A percentile compares a stretch with the other conserved stretches of the same genome.
phyloP scores from a whole-genome alignment of 306 rosid genomes.

The Lotus japonicus region DNA sequence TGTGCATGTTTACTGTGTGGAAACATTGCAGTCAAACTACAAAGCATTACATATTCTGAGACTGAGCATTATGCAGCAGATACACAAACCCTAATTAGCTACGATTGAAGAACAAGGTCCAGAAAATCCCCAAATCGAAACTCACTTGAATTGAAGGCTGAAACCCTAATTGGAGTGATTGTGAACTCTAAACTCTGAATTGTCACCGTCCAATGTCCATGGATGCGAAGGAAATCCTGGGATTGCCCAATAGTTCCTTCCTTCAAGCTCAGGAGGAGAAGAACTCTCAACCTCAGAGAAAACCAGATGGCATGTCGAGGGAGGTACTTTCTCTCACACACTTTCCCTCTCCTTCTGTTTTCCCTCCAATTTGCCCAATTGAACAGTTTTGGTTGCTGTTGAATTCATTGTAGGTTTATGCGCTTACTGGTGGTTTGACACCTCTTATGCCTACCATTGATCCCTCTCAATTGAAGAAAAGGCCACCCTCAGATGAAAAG shows the following conservation, averaged over 20 bases:
- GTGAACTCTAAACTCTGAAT: not conserved
- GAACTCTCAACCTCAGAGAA: slow-evolving; percentile 74
- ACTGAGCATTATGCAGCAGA: no score
- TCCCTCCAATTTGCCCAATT: not conserved
- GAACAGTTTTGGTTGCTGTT: not conserved
- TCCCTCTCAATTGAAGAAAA: slow-evolving; percentile 57
- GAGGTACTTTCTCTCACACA: slow-evolving; percentile 42
- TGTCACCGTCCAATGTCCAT: not conserved
- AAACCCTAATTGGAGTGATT: not conserved
- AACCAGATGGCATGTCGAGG: slow-evolving; percentile 86
- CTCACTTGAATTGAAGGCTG: not conserved
- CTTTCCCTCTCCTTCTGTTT: not conserved
- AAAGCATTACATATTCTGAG: no score
- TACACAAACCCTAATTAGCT: no score
- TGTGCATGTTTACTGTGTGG: no score
- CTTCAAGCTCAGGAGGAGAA: slow-evolving; percentile 66
- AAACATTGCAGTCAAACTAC: no score
- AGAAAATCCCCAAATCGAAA: not conserved
- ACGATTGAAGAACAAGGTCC: not conserved
- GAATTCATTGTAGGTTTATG: slow-evolving; percentile 55
- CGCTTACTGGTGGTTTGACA: slow-evolving; percentile 86
- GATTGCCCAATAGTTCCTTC: slow-evolving; percentile 55
- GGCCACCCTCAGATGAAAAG: slow-evolving; percentile 63
- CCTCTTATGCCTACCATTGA: slow-evolving; percentile 87
- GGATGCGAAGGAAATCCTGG: slow-evolving; percentile 90